Evolutionary conservation across 371 early-diverging fungal genomes (phyloP), one percentile per base, ranked within the genome.

Genomic region (Funneliformis caledonium): DNA sequence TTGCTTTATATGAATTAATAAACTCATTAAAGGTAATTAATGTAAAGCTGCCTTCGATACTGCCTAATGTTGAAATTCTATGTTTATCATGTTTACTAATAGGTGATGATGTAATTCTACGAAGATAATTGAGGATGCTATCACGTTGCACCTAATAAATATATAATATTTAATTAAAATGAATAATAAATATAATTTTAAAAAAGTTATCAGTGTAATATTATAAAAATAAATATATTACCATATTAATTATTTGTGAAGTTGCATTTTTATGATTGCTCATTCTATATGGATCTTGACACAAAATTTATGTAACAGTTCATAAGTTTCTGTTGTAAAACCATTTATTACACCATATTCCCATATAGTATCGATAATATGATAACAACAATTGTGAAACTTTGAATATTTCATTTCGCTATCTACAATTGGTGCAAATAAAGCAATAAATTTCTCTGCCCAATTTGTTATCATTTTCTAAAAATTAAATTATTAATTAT

Each of bases 241-340:
- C 60, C 4, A 14, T 7, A 60, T 60, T 60, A 7, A 60, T 4
- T 12, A 60, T 60, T 60, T 60, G 60, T 60, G 14, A 60, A 7
- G 4, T 60, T 60, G 22, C 60, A 60, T 60, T 14, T 7, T n/a
- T n/a, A n/a, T n/a, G n/a, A n/a, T n/a, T n/a, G n/a, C n/a, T n/a
- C n/a, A n/a, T n/a, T n/a, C 60, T 2, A 22, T 60, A 22, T 7
- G 60, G 12, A 7, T 60, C 60, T 60, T 60, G 4, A 60, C 60
- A 60, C 12, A 67, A 6, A 5, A 5, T 67, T 33, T 67, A 26
- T 67, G 67, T 14, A 67, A 42, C 2, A 31, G 31, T 14, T 67
- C 67, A 67, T 67, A 67, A 33, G 67, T 67, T 33, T 67, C 67
- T 12, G 67, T 33, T 19, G 67, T 67, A 42, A 67, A 67, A 8